Conservation (phyloP, 257 asterid genomes). For the Leptodermis oblonga region DNA sequence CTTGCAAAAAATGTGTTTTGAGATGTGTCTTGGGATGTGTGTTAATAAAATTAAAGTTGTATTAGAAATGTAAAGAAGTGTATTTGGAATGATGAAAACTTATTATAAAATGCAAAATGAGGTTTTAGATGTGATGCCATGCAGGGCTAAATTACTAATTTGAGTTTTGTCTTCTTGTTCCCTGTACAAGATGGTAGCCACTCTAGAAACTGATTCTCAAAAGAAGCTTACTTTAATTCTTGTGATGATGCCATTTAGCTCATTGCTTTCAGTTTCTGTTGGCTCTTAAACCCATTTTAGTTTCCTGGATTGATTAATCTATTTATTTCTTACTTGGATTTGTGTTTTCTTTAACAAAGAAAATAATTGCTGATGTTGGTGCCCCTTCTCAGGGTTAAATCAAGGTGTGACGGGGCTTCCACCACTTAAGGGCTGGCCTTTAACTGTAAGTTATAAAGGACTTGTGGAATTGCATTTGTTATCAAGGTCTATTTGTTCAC, state of each 20-base stretch:
- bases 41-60: too few relatives aligned
- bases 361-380: neutral
- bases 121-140: too few relatives aligned
- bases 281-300: neutral
- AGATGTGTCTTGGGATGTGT: too few relatives aligned
- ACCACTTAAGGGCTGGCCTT: conserved; percentile 98
- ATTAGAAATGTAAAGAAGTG: too few relatives aligned
- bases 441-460: conserved; percentile 61
- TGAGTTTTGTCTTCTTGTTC: neutral
- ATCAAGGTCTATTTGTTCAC: neutral
- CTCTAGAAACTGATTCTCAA: neutral
- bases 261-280: neutral
- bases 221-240: neutral
- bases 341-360: conserved; percentile 4
- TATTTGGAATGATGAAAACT: too few relatives aligned
- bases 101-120: too few relatives aligned
- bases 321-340: neutral
- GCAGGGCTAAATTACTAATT: neutral
- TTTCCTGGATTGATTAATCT: conserved; percentile 3
- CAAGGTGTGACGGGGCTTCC: conserved; percentile 95
- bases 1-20: too few relatives aligned
- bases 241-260: neutral
- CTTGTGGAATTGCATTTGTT: conserved; percentile 1
- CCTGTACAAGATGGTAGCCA: neutral
- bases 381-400: conserved; percentile 54